Conservation (phyloP, 306 rosid genomes). For the Morella rubra region DNA sequence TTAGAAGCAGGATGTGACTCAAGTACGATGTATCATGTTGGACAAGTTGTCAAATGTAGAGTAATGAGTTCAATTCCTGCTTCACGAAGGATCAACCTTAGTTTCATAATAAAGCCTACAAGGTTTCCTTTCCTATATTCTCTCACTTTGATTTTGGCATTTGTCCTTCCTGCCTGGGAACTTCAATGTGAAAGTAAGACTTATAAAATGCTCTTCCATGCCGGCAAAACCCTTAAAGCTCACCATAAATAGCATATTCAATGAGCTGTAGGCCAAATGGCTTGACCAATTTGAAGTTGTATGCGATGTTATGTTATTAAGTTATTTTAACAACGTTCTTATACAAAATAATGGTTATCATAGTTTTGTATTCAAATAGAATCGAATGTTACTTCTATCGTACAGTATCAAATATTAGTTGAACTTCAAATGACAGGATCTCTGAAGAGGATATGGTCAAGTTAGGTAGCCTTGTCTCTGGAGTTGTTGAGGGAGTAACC, state of each 20-base stretch:
- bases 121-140: slow-evolving; percentile 50
- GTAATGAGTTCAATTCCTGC: slow-evolving; percentile 57
- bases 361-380: neutral
- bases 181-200: neutral
- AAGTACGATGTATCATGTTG: slow-evolving; percentile 66
- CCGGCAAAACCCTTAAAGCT: neutral
- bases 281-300: neutral
- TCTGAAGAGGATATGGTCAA: slow-evolving; percentile 63
- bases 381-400: neutral
- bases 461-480: slow-evolving; percentile 73
- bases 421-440: slow-evolving; percentile 57
- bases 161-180: slow-evolving; percentile 2
- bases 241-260: neutral
- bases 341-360: neutral
- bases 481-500: slow-evolving; percentile 74
- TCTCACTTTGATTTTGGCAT: slow-evolving; percentile 11
- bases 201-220: neutral
- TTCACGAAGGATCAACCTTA: slow-evolving; percentile 81
- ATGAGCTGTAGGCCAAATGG: neutral
- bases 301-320: neutral
- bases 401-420: slow-evolving; percentile 19
- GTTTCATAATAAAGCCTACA: slow-evolving; percentile 74
- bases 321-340: neutral
- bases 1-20: slow-evolving; percentile 82
- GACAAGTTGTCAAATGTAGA: slow-evolving; percentile 92